Evolutionary conservation across 495 filamentous ascomycete genomes (phyloP).

Genomic region (Aspergillus leporis): DNA sequence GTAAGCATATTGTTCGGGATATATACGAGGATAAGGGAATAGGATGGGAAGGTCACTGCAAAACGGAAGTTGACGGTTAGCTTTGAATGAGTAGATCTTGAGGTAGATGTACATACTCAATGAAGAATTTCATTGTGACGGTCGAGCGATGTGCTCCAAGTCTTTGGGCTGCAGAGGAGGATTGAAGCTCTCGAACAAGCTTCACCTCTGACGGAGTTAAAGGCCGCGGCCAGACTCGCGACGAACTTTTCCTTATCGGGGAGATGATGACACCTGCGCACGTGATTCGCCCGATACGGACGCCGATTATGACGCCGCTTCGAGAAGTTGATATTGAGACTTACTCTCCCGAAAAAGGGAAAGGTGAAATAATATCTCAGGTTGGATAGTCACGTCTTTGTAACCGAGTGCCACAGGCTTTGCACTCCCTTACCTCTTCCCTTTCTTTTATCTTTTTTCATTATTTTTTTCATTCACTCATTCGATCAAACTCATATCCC

Average conservation of each 20-base stretch:
- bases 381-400: background rate
- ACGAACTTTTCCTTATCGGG: slow-evolving; percentile 36
- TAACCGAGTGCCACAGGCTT: background rate
- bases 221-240: slow-evolving; percentile 10
- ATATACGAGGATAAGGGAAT: slow-evolving; percentile 96
- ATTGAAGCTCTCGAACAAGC: slow-evolving; percentile 14
- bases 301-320: slow-evolving; percentile 23
- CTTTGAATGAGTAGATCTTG: background rate
- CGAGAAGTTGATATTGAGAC: background rate
- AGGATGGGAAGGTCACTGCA: slow-evolving; percentile 85
- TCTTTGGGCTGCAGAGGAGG: background rate
- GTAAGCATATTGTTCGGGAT: slow-evolving; percentile 98
- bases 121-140: slow-evolving; percentile 90
- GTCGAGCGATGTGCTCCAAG: slow-evolving; percentile 26
- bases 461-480: slow-evolving; percentile 14
- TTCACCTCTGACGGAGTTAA: background rate
- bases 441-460: background rate
- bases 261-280: slow-evolving; percentile 43
- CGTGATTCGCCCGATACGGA: slow-evolving; percentile 41
- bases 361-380: background rate
- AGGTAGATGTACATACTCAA: slow-evolving; percentile 61
- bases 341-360: slow-evolving; percentile 2
- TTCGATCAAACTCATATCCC: slow-evolving; percentile 26
- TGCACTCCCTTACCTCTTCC: background rate
- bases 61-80: slow-evolving; percentile 10